Evolutionary conservation across 2,329 filamentous ascomycete genomes (phyloP), one percentile per base, ranked within the genome.

Genomic region (Atkinsonella texensis): DNA sequence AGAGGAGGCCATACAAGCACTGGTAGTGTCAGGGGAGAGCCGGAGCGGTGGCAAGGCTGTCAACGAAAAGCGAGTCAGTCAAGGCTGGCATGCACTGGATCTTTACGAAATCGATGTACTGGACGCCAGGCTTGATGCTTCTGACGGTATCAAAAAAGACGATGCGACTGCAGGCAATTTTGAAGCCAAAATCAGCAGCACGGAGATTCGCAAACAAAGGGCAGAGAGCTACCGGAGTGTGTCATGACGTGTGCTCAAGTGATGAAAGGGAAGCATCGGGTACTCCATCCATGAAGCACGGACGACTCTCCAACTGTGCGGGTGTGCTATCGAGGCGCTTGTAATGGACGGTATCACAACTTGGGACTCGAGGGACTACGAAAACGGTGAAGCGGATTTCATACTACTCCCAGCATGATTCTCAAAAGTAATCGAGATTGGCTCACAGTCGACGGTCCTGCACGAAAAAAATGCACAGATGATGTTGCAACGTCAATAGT

Each of bases 61-160:
- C 58, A 98, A 98, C 63, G 77, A 85, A n/a, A 87, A 84, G 65
- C 79, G 93, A 44, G 70, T 62, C 31, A 85, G 87, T 59, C 84
- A 83, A 54, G 87, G 86, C 2, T 96, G 89, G 89, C 71, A 74
- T 38, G 67, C 73, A 23, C 72, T 98, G 40, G 82, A 89, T 28
- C 79, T 94, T 0, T 95, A 89, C 60, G 90, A 95, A 64, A 88
- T 97, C 31, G 87, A 93, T 60, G 88, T 97, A 13, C 75, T 98
- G 15, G 85, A 91, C 66, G 77, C 82, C 17, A 50, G 46, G 1
- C 79, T 81, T 49, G 70, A 74, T 43, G 68, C 49, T 2, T 54
- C 46, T 3, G 52, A 42, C 0, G 58, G 72, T n/a, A 69, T 72
- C 2, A 60, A 59, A 42, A 64, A 59, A n/a, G 70, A 68, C 56